Conservation (phyloP, 495 filamentous ascomycete species). For the Annulohypoxylon stygium region DNA sequence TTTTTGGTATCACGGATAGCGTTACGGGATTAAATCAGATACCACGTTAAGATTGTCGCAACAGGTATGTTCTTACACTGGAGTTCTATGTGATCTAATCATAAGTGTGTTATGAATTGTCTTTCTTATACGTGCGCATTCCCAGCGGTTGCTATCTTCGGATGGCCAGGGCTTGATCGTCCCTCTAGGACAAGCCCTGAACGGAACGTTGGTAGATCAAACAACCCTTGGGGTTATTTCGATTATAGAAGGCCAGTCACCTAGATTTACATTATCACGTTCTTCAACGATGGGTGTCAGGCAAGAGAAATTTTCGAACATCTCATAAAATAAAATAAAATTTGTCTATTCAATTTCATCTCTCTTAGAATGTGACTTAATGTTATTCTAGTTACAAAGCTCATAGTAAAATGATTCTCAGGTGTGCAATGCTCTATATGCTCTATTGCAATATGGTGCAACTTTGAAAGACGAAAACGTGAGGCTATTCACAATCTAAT, state of each 20-base stretch:
- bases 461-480: no score
- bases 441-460: no score
- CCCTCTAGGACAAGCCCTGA: conserved; percentile 64
- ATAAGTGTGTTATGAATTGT: conserved; percentile 13
- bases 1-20: conserved; percentile 36
- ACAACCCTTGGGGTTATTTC: conserved; percentile 54
- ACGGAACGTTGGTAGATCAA: conserved; percentile 73
- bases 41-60: conserved; percentile 43
- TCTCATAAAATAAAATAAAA: background rate
- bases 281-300: conserved; percentile 70
- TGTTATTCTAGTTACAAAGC: no score
- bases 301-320: conserved; percentile 83
- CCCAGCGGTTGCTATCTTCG: conserved; percentile 67
- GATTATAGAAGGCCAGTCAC: conserved; percentile 77
- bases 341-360: background rate
- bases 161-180: conserved; percentile 62
- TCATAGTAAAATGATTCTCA: no score
- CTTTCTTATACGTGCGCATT: conserved; percentile 16
- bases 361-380: background rate
- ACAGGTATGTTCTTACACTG: conserved; percentile 41
- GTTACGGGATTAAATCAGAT: conserved; percentile 47
- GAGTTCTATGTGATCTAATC: conserved; percentile 22
- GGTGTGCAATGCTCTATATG: no score
- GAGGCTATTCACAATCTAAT: no score
- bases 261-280: conserved; percentile 58